phyloP scores from a whole-genome alignment of 495 filamentous ascomycete genomes.

The Chaetomium fimeti region DNA sequence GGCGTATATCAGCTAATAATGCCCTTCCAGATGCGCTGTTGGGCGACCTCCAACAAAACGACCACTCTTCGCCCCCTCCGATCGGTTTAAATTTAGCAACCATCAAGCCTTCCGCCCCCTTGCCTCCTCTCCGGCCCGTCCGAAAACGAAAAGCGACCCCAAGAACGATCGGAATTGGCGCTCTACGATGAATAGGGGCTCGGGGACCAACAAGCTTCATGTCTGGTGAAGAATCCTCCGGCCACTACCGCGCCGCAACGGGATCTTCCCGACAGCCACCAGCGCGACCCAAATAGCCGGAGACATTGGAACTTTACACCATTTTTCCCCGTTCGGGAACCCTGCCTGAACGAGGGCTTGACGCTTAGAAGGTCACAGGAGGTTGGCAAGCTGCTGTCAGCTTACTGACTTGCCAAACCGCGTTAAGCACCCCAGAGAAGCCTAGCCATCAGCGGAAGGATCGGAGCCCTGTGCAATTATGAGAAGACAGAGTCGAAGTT shows the following conservation, averaged over 20 bases:
- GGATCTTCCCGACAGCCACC: background rate
- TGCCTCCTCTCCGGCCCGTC: background rate
- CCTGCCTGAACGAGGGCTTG: background rate
- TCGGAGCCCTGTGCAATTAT: background rate
- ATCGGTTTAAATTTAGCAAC: background rate
- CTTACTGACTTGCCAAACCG: conserved; percentile 2
- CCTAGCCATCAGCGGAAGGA: background rate
- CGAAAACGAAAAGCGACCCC: background rate
- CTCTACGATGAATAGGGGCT: background rate
- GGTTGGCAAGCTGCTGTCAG: conserved; percentile 3
- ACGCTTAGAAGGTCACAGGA: background rate
- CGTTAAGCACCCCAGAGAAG: background rate
- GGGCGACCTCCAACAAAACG: background rate
- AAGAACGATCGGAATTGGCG: background rate
- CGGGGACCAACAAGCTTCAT: background rate
- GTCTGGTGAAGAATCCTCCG: background rate
- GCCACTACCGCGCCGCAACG: background rate
- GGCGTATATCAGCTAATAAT: background rate
- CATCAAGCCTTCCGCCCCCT: background rate
- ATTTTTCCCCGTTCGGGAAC: background rate
- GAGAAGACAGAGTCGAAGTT: background rate
- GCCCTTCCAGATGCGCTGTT: background rate
- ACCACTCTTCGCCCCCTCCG: background rate
- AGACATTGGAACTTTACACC: background rate
- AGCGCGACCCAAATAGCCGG: background rate